phyloP scores from a whole-genome alignment of 23 red algal species.

The Cyanidiococcus yangmingshanensis region DNA sequence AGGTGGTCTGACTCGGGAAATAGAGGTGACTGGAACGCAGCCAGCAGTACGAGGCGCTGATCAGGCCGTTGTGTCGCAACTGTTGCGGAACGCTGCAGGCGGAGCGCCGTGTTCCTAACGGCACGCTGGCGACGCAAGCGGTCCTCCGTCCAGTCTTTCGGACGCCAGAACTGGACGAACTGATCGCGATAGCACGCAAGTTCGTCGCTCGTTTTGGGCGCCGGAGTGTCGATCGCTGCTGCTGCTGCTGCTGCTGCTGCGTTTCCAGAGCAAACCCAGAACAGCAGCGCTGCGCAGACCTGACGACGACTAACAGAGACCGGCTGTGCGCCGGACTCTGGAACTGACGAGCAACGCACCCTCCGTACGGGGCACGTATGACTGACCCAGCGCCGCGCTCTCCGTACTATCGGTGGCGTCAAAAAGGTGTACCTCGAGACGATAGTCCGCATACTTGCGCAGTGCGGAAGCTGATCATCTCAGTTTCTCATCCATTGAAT shows the following conservation, averaged over 20 bases:
- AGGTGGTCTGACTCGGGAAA: slow-evolving; percentile 16
- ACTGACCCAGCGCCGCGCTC: too few relatives aligned
- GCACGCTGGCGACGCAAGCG: slow-evolving; percentile 4
- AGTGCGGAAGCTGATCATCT: slow-evolving; percentile 24
- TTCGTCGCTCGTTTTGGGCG: neutral
- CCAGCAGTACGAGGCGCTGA: neutral
- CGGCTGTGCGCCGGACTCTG: neutral
- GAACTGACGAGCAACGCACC: too few relatives aligned
- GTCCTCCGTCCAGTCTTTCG: slow-evolving; percentile 17
- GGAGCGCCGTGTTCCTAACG: neutral
- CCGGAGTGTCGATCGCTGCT: neutral
- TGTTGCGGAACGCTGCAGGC: neutral
- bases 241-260: neutral
- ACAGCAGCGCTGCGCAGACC: neutral
- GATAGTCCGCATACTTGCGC: slow-evolving; percentile 21
- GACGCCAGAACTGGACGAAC: neutral
- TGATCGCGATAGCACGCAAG: neutral
- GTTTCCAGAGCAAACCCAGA: neutral
- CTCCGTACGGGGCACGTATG: too few relatives aligned
- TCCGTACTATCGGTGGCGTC: neutral
- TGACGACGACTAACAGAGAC: neutral
- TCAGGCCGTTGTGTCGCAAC: neutral
- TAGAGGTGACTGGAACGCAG: slow-evolving; percentile 11
- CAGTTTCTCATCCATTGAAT: slow-evolving; percentile 11
- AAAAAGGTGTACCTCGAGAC: slow-evolving; percentile 22